phyloP scores from a whole-genome alignment of 2,329 filamentous ascomycete genomes.

The Dendrostoma leiphaemia region DNA sequence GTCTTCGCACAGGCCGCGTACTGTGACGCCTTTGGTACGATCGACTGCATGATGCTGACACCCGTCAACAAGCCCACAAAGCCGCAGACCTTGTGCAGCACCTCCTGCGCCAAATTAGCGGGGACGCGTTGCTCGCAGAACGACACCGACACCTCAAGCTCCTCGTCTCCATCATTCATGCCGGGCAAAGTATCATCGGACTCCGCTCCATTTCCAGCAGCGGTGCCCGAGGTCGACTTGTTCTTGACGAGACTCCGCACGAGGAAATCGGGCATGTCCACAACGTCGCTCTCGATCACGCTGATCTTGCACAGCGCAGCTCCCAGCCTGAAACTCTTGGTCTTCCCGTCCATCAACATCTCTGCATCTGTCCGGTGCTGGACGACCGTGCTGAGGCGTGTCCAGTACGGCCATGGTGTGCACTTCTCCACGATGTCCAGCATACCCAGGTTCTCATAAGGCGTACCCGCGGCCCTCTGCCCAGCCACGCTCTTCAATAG shows the following conservation, averaged over 20 bases:
- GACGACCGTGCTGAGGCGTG: constrained; percentile 52
- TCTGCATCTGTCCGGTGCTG: constrained; percentile 47
- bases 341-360: constrained; percentile 31
- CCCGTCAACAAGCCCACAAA: constrained; percentile 46
- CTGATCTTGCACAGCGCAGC: constrained; percentile 43
- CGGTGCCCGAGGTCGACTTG: neutral
- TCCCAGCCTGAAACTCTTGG: constrained; percentile 42
- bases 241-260: constrained; percentile 35
- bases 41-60: constrained; percentile 43
- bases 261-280: constrained; percentile 45
- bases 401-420: constrained; percentile 53
- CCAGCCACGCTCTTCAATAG: constrained; percentile 47
- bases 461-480: constrained; percentile 46
- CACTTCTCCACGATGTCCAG: constrained; percentile 51
- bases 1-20: constrained; percentile 36
- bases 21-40: constrained; percentile 42
- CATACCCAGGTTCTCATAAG: constrained; percentile 50
- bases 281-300: constrained; percentile 37
- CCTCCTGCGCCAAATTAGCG: constrained; percentile 39
- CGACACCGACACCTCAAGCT: constrained; percentile 41
- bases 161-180: constrained; percentile 30
- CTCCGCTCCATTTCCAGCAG: neutral
- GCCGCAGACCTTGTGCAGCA: constrained; percentile 43
- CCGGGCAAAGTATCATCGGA: neutral
- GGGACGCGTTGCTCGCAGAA: constrained; percentile 46